Evolutionary conservation across 2,329 filamentous ascomycete genomes (phyloP), one percentile per base, ranked within the genome.

Genomic region (Didymella exigua): DNA sequence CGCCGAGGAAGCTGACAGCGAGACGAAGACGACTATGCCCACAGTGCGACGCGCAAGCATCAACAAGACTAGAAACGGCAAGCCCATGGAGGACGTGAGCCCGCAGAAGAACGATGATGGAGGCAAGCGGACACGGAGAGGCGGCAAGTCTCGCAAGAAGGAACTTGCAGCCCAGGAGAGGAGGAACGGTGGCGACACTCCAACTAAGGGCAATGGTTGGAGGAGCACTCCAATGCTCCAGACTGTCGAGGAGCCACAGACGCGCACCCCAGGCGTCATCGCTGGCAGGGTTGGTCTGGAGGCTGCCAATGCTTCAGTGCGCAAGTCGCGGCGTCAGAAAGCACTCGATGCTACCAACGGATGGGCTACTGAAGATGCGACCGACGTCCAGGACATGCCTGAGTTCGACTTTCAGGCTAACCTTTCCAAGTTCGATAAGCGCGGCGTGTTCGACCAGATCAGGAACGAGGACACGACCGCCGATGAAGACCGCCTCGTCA

Each of bases 341-440:
- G 78, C 77, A 67, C 75, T 75, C 70, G 82, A 85, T 52, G 79
- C 82, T 49, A 76, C 91, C 37, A 96, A 91, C 71, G 93, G 91
- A 3, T 98, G 93, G 93, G 92, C 91, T 4, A 97, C 93, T 0
- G 95, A 97, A 71, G 93, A 98, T 69, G 93, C 93, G 19, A 97
- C 91, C 0, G 95, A 98, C 71, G 90, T 95, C 19, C 90, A 93
- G 76, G 93, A 96, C 71, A 85, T 95, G 81, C 91, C 90, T 10
- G 95, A 98, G 58, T 98, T 98, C 66, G 93, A 98, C 74, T 98
- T 98, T 68, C 88, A 90, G 66, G 87, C 86, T 49, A 92, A 92
- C 62, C 81, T 98, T 27, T 93, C 91, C 41, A 96, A 96, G 70
- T 98, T 98, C 67, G 93, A 98, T 79, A 98, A 98, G 78, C 86